Percentiles rank a stretch among this genome's conserved stretches.
Conservation (phyloP, 768 basidiomycete species). For the Mycena indigotica region DNA sequence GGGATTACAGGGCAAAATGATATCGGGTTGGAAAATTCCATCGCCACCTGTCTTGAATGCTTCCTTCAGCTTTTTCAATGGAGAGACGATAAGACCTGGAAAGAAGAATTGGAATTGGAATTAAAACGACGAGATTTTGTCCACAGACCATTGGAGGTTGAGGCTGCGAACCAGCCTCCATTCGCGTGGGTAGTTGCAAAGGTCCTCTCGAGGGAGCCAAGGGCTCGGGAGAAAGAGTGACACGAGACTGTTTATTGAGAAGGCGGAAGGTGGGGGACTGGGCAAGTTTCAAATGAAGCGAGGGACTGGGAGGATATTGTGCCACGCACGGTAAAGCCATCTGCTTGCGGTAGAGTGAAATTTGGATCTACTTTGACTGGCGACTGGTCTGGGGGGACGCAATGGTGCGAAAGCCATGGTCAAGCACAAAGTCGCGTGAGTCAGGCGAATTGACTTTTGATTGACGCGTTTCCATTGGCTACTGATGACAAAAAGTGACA, state of each 20-base stretch:
- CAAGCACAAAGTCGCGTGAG: no score
- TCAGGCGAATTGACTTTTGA: no score
- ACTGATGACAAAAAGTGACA: no score
- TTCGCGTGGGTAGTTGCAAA: conserved; percentile 61
- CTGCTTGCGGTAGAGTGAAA: conserved; percentile 39
- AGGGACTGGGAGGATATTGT: no score
- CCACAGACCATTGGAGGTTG: conserved; percentile 29
- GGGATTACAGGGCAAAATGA: conserved; percentile 50
- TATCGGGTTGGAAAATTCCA: conserved; percentile 51
- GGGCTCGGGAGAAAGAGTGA: conserved; percentile 58
- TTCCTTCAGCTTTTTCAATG: conserved; percentile 61
- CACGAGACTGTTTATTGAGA: conserved; percentile 64
- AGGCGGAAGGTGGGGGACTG: conserved; percentile 54
- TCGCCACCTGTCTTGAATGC: conserved; percentile 49
- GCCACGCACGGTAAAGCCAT: conserved; percentile 52
- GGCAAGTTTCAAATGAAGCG: conserved; percentile 2
- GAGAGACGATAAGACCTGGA: conserved; percentile 62
- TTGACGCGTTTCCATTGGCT: no score
- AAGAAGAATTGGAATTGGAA: neutral
- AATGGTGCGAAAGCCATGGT: no score
- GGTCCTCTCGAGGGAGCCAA: conserved; percentile 45
- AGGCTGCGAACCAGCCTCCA: conserved; percentile 70
- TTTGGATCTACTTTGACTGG: conserved; percentile 41
- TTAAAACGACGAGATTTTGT: neutral
- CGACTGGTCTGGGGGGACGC: conserved; percentile 41